Base-by-base conservation (phyloP, 805 yeast species). In the Metschnikowia dekortorum region DNA sequence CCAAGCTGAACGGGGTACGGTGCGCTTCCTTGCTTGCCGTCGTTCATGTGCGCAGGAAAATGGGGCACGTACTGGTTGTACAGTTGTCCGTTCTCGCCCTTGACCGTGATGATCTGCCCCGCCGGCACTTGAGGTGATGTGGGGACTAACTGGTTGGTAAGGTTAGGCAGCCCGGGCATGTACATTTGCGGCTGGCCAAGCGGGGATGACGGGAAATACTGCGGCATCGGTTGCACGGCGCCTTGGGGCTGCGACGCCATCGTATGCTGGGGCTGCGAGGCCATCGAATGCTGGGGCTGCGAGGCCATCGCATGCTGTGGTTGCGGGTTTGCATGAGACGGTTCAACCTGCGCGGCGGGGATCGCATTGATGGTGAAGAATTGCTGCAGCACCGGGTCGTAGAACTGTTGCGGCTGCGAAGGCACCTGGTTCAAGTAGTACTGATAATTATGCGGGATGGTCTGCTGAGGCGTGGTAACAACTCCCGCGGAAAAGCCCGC, bases 311-410 rank as follows among this genome's bases (percentile, higher is more conserved):
- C 30, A 3, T 32, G 42, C 35, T 34, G 49, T 6, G 36, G 13
- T 31, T 40, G 46, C 36, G 30, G 46, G 32, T 47, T 46, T 52
- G 64, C 69, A 4, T 67, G 72, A 9, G 63, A 62, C 8, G 49
- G 49, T 35, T 61, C 63, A 33, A 55, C 54, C 40, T 61, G 64
- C 36, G 53, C 60, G 4, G 67, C 68, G n/a, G 65, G 58, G 30
- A 61, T 58, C 13, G 75, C 75, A 29, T 71, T 66, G 39, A 73
- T 61, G 10, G 73, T 73, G 51, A 62, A 73, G 50, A 68, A 72
- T 52, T 71, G 76, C 57, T 73, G 76, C 60, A 69, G 74, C 6
- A 70, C 70, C 1, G 77, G 77, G 51, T 73, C 76, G 55, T 71
- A 73, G 49, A 69, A 70, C 52, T 69, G 75, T 53, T 70, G 76